phyloP scores from a whole-genome alignment of 129 eudicot genomes.

The Saposhnikovia divaricata region DNA sequence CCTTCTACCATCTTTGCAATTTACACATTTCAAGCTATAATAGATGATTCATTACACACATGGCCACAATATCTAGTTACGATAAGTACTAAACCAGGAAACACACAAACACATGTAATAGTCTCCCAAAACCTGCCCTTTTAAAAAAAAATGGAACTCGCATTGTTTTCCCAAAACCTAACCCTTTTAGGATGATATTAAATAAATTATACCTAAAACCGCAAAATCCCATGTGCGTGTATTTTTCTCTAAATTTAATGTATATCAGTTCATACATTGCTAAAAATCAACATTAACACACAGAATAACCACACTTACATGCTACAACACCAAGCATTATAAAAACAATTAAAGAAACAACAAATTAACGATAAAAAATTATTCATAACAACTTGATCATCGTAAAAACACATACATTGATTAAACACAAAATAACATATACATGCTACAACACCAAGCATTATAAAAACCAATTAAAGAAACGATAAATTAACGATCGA shows the following conservation, averaged over 20 bases:
- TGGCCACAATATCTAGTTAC: neutral
- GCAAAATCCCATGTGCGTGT: neutral
- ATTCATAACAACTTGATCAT: slow-evolving; percentile 57
- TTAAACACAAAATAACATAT: too few relatives aligned
- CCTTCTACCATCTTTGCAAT: neutral
- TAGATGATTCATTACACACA: neutral
- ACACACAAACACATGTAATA: neutral
- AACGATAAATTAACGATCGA: neutral
- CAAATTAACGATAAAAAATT: neutral
- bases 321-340: neutral
- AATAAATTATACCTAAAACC: neutral
- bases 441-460: neutral
- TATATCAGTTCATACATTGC: neutral
- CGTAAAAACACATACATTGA: slow-evolving; percentile 2
- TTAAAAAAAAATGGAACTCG: neutral
- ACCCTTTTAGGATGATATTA: neutral
- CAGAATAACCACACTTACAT: neutral
- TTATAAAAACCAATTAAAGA: neutral
- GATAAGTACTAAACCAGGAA: neutral
- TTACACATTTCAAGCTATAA: neutral
- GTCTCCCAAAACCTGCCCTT: neutral
- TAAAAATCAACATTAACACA: neutral
- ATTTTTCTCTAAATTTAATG: neutral
- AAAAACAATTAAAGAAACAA: neutral
- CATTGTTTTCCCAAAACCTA: neutral